Conservation (phyloP, 257 asterid genomes). For the Ilex asprella region DNA sequence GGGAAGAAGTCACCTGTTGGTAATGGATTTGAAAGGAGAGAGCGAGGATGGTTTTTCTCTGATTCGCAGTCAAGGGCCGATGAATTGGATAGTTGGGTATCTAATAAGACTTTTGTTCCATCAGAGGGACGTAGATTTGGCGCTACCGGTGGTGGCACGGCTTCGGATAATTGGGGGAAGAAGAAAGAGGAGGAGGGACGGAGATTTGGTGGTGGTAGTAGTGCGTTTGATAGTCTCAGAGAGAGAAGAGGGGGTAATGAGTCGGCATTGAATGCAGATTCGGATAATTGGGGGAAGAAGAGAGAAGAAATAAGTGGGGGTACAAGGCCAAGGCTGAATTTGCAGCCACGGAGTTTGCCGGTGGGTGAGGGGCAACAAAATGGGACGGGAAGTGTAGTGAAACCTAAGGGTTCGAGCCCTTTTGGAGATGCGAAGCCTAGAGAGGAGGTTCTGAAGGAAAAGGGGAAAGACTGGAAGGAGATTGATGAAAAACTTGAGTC, state of each 20-base stretch:
- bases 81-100: slow-evolving; percentile 79
- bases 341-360: slow-evolving; percentile 53
- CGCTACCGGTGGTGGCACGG: slow-evolving; percentile 61
- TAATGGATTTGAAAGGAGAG: slow-evolving; percentile 69
- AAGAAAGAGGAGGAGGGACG: slow-evolving; percentile 67
- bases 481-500: slow-evolving; percentile 73
- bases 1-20: slow-evolving; percentile 43
- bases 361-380: slow-evolving; percentile 11
- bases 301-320: slow-evolving; percentile 41
- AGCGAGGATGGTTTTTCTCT: slow-evolving; percentile 66
- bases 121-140: slow-evolving; percentile 57
- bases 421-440: slow-evolving; percentile 95
- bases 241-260: slow-evolving; percentile 48
- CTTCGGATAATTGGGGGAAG: slow-evolving; percentile 65
- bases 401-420: slow-evolving; percentile 68
- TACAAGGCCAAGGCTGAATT: slow-evolving; percentile 57
- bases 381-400: slow-evolving; percentile 21
- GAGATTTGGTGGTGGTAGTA: slow-evolving; percentile 24
- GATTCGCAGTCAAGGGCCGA: slow-evolving; percentile 86
- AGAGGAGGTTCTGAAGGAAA: slow-evolving; percentile 94
- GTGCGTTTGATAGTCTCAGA: slow-evolving; percentile 78
- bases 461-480: slow-evolving; percentile 92
- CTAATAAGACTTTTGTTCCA: slow-evolving; percentile 64
- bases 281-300: slow-evolving; percentile 65
- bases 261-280: slow-evolving; percentile 21